phyloP scores from a whole-genome alignment of 495 filamentous ascomycete genomes.

The Tuber microsphaerosporum region DNA sequence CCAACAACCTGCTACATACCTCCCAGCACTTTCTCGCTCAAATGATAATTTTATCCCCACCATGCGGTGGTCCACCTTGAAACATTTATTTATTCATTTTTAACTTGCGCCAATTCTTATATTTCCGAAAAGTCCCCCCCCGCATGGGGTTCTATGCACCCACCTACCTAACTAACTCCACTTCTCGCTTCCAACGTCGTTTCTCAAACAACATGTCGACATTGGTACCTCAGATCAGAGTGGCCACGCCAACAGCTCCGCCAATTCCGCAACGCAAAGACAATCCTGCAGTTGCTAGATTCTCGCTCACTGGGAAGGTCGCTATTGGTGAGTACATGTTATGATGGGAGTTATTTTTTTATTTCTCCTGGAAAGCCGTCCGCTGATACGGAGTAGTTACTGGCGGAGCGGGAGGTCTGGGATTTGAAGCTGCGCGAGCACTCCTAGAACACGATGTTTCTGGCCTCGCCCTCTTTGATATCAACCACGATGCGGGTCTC shows the following conservation, averaged over 20 bases:
- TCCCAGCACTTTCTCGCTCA: not conserved
- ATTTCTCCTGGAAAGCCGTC: not conserved
- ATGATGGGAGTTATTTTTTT: not conserved
- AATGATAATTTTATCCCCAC: not conserved
- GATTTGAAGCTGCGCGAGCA: slow-evolving; percentile 52
- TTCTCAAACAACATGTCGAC: slow-evolving; percentile 5
- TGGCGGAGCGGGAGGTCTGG: slow-evolving; percentile 63
- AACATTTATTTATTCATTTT: not conserved
- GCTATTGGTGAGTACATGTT: too few relatives aligned
- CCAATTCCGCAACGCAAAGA: slow-evolving; percentile 10
- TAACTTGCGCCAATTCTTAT: slow-evolving; percentile 3
- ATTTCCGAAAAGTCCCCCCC: not conserved
- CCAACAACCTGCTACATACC: not conserved
- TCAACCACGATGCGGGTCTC: slow-evolving; percentile 43
- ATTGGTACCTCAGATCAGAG: slow-evolving; percentile 20
- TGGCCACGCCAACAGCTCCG: slow-evolving; percentile 14
- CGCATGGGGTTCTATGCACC: not conserved
- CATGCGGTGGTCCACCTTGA: not conserved
- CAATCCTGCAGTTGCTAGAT: slow-evolving; percentile 21
- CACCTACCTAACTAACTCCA: not conserved
- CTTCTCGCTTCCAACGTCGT: not conserved
- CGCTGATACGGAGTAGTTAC: slow-evolving; percentile 47
- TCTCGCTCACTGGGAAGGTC: slow-evolving; percentile 21
- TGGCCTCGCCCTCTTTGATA: slow-evolving; percentile 58
- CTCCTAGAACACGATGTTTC: slow-evolving; percentile 65